These are phyloP conservation scores for Saccharomycopsis sp. DNA, from an alignment of 805 yeast species.

Conservation along the genomic window DNA sequence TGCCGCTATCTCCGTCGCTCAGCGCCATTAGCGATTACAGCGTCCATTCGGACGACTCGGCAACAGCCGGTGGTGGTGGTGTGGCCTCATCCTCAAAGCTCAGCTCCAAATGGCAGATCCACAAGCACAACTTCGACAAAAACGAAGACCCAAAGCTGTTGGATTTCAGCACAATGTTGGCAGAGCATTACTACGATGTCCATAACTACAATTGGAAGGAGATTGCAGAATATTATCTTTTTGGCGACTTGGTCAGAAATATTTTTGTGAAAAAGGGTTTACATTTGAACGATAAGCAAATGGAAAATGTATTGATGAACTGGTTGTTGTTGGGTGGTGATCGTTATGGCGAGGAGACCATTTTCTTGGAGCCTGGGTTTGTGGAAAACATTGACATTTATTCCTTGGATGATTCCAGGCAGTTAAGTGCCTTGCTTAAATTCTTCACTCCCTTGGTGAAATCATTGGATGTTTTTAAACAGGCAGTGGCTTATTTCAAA, in stretches of 20 bases:
- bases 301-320: constrained; percentile 9
- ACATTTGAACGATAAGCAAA: background rate
- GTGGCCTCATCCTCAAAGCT: constrained; percentile 7
- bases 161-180: constrained; percentile 7
- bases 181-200: constrained; percentile 17
- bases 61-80: background rate
- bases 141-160: constrained; percentile 11
- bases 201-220: constrained; percentile 18
- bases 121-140: constrained; percentile 17
- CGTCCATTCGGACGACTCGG: constrained; percentile 3
- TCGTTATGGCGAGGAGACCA: constrained; percentile 10
- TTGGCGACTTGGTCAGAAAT: constrained; percentile 12
- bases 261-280: constrained; percentile 5
- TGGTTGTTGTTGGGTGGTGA: constrained; percentile 20
- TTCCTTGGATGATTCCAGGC: constrained; percentile 2
- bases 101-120: constrained; percentile 13
- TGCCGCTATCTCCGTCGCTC: constrained; percentile 7
- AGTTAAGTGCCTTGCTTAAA: constrained; percentile 3
- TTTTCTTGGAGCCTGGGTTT: constrained; percentile 1
- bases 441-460: constrained; percentile 13
- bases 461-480: constrained; percentile 13
- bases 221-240: constrained; percentile 14
- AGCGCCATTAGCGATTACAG: constrained; percentile 7
- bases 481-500: constrained; percentile 15
- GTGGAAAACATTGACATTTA: constrained; percentile 5